A percentile compares a stretch with the other conserved stretches of the same genome.
phyloP scores from a whole-genome alignment of 805 yeast genomes.

The Saturnispora dispora region DNA sequence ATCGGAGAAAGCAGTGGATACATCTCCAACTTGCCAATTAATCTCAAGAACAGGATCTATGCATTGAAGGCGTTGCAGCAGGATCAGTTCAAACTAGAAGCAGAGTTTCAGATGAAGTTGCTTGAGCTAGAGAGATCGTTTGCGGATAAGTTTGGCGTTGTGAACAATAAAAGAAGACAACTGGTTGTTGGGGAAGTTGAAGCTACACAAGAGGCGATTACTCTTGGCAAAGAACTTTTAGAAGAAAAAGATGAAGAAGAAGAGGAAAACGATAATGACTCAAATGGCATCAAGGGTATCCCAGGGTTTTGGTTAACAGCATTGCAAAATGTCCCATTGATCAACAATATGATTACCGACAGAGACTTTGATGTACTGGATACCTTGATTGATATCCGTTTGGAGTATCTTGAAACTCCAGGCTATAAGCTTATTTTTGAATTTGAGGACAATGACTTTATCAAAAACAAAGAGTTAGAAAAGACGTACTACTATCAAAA shows the following conservation, averaged over 20 bases:
- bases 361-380: constrained; percentile 81
- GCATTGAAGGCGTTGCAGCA: constrained; percentile 79
- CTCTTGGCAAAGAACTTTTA: constrained; percentile 29
- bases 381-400: constrained; percentile 56
- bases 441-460: constrained; percentile 66
- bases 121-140: constrained; percentile 78
- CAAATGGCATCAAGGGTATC: constrained; percentile 45
- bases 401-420: constrained; percentile 74
- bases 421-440: constrained; percentile 85
- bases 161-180: constrained; percentile 62
- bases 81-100: constrained; percentile 74
- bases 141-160: constrained; percentile 61
- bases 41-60: constrained; percentile 64
- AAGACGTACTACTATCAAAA: constrained; percentile 92
- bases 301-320: constrained; percentile 98
- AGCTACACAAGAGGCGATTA: constrained; percentile 67
- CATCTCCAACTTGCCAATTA: constrained; percentile 62
- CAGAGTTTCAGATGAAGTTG: constrained; percentile 83
- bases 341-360: constrained; percentile 79
- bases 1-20: constrained; percentile 87
- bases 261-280: constrained; percentile 29
- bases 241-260: constrained; percentile 35
- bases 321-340: constrained; percentile 71
- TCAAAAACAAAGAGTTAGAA: constrained; percentile 60
- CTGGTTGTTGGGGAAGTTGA: constrained; percentile 65